Evolutionary conservation across 2,329 filamentous ascomycete species (phyloP).

Genomic region (Colletotrichum trifolii): DNA sequence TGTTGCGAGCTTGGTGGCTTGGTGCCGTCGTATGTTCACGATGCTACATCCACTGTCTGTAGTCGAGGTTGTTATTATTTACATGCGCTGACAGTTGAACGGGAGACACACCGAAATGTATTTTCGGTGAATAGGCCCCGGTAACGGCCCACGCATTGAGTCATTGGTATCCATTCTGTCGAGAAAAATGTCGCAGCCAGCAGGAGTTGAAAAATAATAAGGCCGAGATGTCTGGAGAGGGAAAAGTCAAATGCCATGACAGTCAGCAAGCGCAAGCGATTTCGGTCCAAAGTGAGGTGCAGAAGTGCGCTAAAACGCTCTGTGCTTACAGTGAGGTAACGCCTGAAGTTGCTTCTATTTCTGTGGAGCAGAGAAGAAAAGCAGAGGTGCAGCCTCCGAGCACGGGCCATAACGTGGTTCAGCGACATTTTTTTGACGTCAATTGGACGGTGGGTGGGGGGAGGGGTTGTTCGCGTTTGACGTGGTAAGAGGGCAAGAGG

Average conservation of each 20-base stretch:
- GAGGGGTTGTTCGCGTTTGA: conserved; percentile 34
- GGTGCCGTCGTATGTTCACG: conserved; percentile 15
- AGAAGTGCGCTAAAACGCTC: neutral
- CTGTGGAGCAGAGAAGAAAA: neutral
- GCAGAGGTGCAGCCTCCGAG: conserved; percentile 10
- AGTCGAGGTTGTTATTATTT: neutral
- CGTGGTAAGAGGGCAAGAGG: conserved; percentile 18
- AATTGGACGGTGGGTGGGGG: conserved; percentile 32
- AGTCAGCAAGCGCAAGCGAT: conserved; percentile 26
- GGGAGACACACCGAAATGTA: conserved; percentile 1
- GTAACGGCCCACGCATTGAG: conserved; percentile 1
- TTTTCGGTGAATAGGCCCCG: conserved; percentile 8
- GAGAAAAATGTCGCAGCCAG: conserved; percentile 30
- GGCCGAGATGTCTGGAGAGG: conserved; percentile 32
- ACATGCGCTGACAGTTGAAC: neutral
- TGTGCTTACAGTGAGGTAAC: too few relatives aligned
- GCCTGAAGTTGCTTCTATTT: too few relatives aligned
- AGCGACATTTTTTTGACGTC: conserved; percentile 32
- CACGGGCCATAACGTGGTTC: conserved; percentile 15
- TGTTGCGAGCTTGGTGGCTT: conserved; percentile 17
- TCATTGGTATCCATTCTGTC: conserved; percentile 24
- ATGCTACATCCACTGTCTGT: neutral
- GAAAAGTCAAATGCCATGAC: conserved; percentile 33
- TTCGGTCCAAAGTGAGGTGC: conserved; percentile 6
- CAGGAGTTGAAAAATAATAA: conserved; percentile 9